Evolutionary conservation across 148 eudicot species (phyloP).

Genomic region (Bassia scoparia): DNA sequence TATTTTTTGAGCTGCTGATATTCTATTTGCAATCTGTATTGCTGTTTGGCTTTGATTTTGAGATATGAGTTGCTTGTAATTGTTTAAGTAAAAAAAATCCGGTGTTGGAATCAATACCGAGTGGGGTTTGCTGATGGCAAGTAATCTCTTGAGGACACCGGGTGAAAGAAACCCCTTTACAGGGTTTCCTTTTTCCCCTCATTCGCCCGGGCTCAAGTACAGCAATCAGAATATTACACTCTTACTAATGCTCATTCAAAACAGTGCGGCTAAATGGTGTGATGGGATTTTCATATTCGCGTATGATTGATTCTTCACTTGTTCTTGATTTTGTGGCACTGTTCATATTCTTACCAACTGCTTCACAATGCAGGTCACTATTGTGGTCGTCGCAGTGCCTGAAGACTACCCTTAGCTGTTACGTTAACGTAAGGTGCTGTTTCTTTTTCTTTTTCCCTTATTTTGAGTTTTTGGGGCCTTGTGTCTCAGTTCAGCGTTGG

Average conservation of each 20-base stretch:
- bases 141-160: slow-evolving; percentile 83
- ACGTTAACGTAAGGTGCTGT: slow-evolving; percentile 90
- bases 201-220: not conserved
- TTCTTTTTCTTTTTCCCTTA: too few relatives aligned
- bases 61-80: not conserved
- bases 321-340: slow-evolving; percentile 52
- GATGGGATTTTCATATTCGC: slow-evolving; percentile 65
- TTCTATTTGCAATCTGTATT: too few relatives aligned
- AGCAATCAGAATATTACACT: not conserved
- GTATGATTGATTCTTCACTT: slow-evolving; percentile 35
- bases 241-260: slow-evolving; percentile 7
- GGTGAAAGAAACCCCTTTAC: slow-evolving; percentile 96
- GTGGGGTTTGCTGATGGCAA: slow-evolving; percentile 94
- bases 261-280: slow-evolving; percentile 80
- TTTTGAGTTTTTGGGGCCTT: too few relatives aligned
- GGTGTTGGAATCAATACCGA: slow-evolving; percentile 93
- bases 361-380: too few relatives aligned
- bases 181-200: slow-evolving; percentile 39
- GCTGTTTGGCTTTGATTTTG: slow-evolving; percentile 2
- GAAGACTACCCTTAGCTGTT: slow-evolving; percentile 91
- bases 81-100: slow-evolving; percentile 71
- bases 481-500: too few relatives aligned
- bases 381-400: too few relatives aligned
- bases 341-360: slow-evolving; percentile 86
- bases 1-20: too few relatives aligned